Base-by-base conservation (phyloP, 768 basidiomycete genomes). In the Pleurotus ostreatus region DNA sequence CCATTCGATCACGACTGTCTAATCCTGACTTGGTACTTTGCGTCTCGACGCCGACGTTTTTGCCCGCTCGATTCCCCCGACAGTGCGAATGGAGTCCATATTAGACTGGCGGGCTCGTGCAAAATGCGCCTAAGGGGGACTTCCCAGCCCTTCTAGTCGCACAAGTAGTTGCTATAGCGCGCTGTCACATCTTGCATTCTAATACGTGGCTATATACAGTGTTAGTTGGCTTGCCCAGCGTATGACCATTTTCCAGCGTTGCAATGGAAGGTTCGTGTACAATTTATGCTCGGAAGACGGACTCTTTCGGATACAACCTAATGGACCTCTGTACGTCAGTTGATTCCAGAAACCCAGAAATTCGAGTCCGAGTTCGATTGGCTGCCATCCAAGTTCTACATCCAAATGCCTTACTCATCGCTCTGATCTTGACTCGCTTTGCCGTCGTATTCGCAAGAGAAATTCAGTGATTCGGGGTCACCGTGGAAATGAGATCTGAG, bases 141-240 rank as follows among this genome's bases (percentile, higher is more conserved):
- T 53, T 53, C 18, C 39, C n/a, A 49, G 6, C 23, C 39, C 51
- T 53, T 53, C 51, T 53, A 53, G 51, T 41, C 48, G 23, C 39
- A n/a, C 41, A 37, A 53, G 39, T 53, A 41, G 51, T 53, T 23
- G 51, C 51, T 53, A 53, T 53, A 53, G 51, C n/a, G 16, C 23
- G 37, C 51, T 53, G 51, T 53, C 51, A 41, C 51, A 16, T 51
- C 49, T 34, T 37, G 49, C 37, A 39, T 23, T 20, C 51, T 41
- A 40, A 41, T 53, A 41, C 51, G 39, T 53, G 51, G 51, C 39
- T 11, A 39, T 12, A n/a, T 12, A 16, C 48, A 26, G 15, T 34
- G 48, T 22, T 49, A 49, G 48, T 18, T 34, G 30, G 30, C n/a
- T 37, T 16, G 13, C 26, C 15, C 16, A 15, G 16, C n/a, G 15